Evolutionary conservation across 768 basidiomycete genomes (phyloP), one percentile per base, ranked within the genome.

Genomic region (Tylopilus felleus): DNA sequence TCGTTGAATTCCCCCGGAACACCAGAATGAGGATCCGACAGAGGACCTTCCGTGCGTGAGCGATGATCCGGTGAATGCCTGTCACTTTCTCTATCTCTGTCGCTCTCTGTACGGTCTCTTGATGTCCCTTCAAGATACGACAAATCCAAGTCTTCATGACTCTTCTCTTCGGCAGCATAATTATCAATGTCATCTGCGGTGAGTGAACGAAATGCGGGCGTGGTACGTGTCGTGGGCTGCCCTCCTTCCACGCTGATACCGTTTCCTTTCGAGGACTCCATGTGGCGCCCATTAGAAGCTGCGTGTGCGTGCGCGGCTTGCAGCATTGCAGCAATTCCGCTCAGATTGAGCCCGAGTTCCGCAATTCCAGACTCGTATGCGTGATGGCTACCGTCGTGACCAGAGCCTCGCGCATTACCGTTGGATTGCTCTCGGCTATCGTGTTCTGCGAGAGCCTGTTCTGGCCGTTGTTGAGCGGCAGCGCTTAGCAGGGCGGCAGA

Each of bases 171-270:
- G 9, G 56, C 25, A 40, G 48, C 40, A 55, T 65, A 72, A 14
- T 49, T 49, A 41, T 66, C 65, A 17, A 46, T 50, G 39, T 70
- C 69, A 43, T 75, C 79, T 35, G 83, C 81, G 17, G 85, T 89
- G 17, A 90, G 80, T 14, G 86, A 88, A 67, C 90, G 88, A 64
- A 90, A 90, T 2, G 88, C 83, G 45, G 89, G 87, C 0, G 88
- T 85, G 2, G 80, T 81, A 57, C 86, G 83, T 35, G 89, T 90
- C 46, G 73, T 72, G 53, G 66, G 68, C 53, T 77, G 77, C 57
- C 75, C 77, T 48, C 80, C 77, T 49, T 77, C 74, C 55, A 71
- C 66, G 28, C 71, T 73, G 59, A 76, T 73, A 56, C 78, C 76
- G 50, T 74, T 76, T 57, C 76, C 74, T 61, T 80, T 79, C 19